Evolutionary conservation across 805 yeast species (phyloP).

Genomic region (Wickerhamiella sorbophila): DNA sequence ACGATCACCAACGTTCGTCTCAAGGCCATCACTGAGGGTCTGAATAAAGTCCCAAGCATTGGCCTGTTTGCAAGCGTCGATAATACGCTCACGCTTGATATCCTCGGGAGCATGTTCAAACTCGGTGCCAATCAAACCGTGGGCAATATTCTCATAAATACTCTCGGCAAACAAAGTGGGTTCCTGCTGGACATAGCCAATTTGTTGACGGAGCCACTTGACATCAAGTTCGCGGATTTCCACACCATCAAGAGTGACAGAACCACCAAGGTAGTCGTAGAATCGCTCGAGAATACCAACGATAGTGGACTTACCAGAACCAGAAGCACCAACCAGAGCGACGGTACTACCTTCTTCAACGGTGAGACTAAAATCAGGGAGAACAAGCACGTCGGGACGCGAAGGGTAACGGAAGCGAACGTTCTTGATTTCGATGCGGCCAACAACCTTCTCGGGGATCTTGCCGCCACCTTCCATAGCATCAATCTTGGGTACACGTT

Average conservation of each 20-base stretch:
- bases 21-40: constrained; percentile 67
- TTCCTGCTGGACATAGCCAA: constrained; percentile 92
- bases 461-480: constrained; percentile 20
- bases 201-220: constrained; percentile 54
- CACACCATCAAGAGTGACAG: constrained; percentile 69
- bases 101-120: constrained; percentile 36
- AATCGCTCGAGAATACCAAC: constrained; percentile 75
- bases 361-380: constrained; percentile 58
- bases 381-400: constrained; percentile 65
- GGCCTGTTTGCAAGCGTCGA: constrained; percentile 27
- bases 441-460: constrained; percentile 24
- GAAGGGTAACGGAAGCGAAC: constrained; percentile 79
- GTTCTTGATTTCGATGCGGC: constrained; percentile 68
- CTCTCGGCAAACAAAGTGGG: constrained; percentile 86
- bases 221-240: constrained; percentile 62
- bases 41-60: constrained; percentile 30
- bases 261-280: constrained; percentile 64
- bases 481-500: constrained; percentile 30
- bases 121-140: constrained; percentile 65
- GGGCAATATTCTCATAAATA: constrained; percentile 73
- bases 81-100: constrained; percentile 26
- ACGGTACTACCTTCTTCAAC: constrained; percentile 84
- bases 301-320: constrained; percentile 89
- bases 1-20: constrained; percentile 52
- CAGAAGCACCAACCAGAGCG: constrained; percentile 93